phyloP scores from a whole-genome alignment of 352 stramenopile species.

The Phytopythium oedochilum region DNA sequence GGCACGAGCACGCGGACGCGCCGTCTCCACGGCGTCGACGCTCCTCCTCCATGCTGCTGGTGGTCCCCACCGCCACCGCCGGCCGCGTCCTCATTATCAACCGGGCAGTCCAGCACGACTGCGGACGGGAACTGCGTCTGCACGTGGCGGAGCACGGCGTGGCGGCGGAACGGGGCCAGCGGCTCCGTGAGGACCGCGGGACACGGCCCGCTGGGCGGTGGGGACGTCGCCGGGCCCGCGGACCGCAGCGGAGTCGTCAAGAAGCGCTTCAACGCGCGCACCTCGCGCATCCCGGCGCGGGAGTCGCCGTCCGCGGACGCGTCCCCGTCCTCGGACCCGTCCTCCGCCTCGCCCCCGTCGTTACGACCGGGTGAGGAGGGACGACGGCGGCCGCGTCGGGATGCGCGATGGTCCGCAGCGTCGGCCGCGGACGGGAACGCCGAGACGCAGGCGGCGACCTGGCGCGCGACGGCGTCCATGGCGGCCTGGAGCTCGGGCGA shows the following conservation, averaged over 20 bases:
- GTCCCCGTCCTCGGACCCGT: background rate
- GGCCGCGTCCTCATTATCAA: slow-evolving; percentile 37
- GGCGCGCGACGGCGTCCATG: background rate
- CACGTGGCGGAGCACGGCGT: slow-evolving; percentile 48
- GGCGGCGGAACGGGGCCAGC: slow-evolving; percentile 56
- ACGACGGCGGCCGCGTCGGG: no score
- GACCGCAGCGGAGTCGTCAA: slow-evolving; percentile 21
- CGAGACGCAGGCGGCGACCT: background rate
- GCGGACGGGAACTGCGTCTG: slow-evolving; percentile 33
- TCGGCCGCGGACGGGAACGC: background rate
- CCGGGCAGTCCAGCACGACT: slow-evolving; percentile 54
- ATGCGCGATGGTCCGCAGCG: no score
- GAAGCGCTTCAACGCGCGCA: slow-evolving; percentile 32
- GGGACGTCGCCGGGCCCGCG: background rate
- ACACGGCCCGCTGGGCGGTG: slow-evolving; percentile 10
- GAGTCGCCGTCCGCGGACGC: background rate
- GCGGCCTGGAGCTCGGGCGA: slow-evolving; percentile 1
- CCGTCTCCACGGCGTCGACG: slow-evolving; percentile 50
- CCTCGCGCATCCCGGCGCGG: slow-evolving; percentile 8
- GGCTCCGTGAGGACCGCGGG: slow-evolving; percentile 52
- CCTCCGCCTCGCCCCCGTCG: background rate
- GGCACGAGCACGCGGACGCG: slow-evolving; percentile 46
- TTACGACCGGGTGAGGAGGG: no score
- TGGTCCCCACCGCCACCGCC: no score
- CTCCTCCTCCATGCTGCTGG: background rate